A percentile compares a stretch with the other conserved stretches of the same genome.
These are phyloP conservation scores for Passalora sequoiae DNA, from an alignment of 2,329 filamentous ascomycete genomes.

Conservation along the genomic window DNA sequence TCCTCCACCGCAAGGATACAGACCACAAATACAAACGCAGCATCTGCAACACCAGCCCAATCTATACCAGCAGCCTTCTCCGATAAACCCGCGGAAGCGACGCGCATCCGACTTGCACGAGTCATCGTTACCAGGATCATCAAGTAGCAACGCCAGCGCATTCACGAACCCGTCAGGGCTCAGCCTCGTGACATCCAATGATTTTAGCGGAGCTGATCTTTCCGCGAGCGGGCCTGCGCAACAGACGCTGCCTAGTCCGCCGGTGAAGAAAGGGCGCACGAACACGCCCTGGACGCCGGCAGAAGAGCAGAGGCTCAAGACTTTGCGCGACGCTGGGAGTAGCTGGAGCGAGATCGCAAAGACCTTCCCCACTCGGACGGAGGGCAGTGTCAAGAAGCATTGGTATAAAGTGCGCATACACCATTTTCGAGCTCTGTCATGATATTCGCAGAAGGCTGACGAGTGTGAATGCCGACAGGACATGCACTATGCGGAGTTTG, in stretches of 20 bases:
- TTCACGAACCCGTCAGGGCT: conserved; percentile 26
- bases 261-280: conserved; percentile 89
- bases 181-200: conserved; percentile 20
- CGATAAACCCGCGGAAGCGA: conserved; percentile 34
- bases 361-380: conserved; percentile 89
- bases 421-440: conserved; percentile 1
- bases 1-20: conserved; percentile 25
- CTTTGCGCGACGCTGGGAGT: conserved; percentile 86
- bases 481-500: conserved; percentile 99
- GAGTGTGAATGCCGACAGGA: conserved; percentile 54
- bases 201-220: conserved; percentile 12
- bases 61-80: conserved; percentile 32
- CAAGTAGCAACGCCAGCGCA: conserved; percentile 27
- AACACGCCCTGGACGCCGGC: conserved; percentile 97
- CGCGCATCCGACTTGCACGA: conserved; percentile 33
- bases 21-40: conserved; percentile 31
- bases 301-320: conserved; percentile 86
- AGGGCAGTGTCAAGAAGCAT: conserved; percentile 98
- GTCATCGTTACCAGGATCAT: conserved; percentile 27
- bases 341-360: conserved; percentile 99
- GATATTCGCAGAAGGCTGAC: conserved; percentile 22
- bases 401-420: conserved; percentile 78
- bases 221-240: conserved; percentile 28
- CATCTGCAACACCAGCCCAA: conserved; percentile 34
- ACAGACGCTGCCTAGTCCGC: conserved; percentile 40